Evolutionary conservation across 768 basidiomycete species (phyloP), one percentile per base, ranked within the genome.

Genomic region (Cystofilobasidium macerans): DNA sequence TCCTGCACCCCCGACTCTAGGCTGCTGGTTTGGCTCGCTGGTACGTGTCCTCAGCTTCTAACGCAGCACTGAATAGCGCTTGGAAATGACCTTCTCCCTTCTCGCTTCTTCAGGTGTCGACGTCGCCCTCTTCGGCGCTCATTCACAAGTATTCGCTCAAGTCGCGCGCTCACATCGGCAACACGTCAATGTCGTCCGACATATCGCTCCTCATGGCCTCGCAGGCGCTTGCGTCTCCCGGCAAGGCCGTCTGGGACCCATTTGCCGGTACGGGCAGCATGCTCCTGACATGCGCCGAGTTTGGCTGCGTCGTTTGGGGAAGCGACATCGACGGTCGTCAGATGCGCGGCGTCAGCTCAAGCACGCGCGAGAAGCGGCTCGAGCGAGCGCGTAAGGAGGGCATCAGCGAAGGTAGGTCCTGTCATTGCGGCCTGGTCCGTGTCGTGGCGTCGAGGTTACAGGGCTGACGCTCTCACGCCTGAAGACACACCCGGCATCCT

Each of bases 251-350:
- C 20, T 99, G 98, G 71, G 95, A 99, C 73, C 95, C 95, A 0
- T 99, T 98, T 75, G 84, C 86, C 69, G 93, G 73, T 3, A 74
- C 75, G 0, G 73, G 73, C 4, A 77, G 75, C 7, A 74, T 78
- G 74, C 72, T 79, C 0, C 75, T 78, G 58, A 88, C 92, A 0
- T 81, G 83, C 3, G 88, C 91, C 0, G 81, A 89, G 72, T 97
- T 93, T 70, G 95, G 95, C 2, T 86, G 92, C 0, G 76, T 84
- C 32, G 83, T 92, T 0, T 84, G 88, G 63, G 95, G 94, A 22
- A 92, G 89, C 22, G 95, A 98, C 74, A 97, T 99, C 57, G 94
- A 98, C 72, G 95, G 95, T 0, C 81, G 95, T 47, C 94, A 98
- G 74, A 93, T 98, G 87, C 80, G 91, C 67, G 95, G 95, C 18